Evolutionary conservation across 2,329 filamentous ascomycete genomes (phyloP).

Genomic region (Phoma sp.): DNA sequence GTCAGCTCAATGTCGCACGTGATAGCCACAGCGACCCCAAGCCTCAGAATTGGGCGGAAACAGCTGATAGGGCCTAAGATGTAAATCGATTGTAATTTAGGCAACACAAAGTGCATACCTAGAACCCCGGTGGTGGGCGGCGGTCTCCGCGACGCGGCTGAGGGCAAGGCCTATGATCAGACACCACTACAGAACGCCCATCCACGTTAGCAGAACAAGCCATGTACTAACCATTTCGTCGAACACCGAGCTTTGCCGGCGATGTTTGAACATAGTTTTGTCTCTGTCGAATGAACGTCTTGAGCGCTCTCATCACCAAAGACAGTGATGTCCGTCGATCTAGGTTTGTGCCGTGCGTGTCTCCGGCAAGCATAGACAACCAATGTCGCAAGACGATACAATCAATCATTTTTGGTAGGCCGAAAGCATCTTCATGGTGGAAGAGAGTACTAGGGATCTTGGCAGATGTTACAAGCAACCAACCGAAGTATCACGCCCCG

Average conservation of each 20-base stretch:
- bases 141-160: background rate
- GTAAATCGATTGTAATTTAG: background rate
- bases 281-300: background rate
- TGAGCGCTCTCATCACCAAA: background rate
- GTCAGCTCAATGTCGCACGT: conserved; percentile 4
- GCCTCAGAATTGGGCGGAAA: background rate
- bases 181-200: background rate
- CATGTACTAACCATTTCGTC: background rate
- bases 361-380: no score
- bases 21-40: background rate
- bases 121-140: background rate
- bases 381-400: no score
- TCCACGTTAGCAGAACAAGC: background rate
- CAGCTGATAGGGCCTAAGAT: background rate
- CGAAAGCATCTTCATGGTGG: no score
- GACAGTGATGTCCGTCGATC: no score
- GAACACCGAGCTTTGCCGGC: background rate
- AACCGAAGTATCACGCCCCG: no score
- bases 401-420: no score
- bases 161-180: background rate
- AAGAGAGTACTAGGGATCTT: no score
- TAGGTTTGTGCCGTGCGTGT: no score
- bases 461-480: no score
- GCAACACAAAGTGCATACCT: background rate
- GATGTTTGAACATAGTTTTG: background rate